Conservation (phyloP, 2,329 filamentous ascomycete genomes). For the Penicillium thymicola region DNA sequence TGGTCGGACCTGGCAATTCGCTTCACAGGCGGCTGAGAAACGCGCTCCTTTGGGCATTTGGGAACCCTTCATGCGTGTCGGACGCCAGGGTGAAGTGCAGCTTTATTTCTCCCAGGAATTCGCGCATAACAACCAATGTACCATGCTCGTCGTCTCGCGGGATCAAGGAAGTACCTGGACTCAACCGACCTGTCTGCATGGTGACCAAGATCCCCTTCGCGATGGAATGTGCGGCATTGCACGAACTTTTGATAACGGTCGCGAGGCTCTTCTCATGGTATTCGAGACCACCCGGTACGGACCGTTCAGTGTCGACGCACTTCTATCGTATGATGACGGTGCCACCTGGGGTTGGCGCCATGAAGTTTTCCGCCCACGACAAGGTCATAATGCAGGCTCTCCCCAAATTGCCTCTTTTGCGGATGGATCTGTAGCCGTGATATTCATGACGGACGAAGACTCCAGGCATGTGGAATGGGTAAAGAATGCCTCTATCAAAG, state of each 20-base stretch:
- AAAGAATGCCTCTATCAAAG: constrained; percentile 42
- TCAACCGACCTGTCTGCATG: constrained; percentile 42
- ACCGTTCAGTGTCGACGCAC: constrained; percentile 46
- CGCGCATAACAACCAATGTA: constrained; percentile 48
- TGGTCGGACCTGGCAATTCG: constrained; percentile 44
- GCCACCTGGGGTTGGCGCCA: constrained; percentile 42
- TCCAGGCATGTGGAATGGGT: constrained; percentile 38
- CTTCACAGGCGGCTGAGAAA: constrained; percentile 47
- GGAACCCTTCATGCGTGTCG: constrained; percentile 51
- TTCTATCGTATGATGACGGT: constrained; percentile 47
- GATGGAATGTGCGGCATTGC: constrained; percentile 47
- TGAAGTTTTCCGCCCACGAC: constrained; percentile 40
- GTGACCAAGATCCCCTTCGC: constrained; percentile 35
- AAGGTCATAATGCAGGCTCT: constrained; percentile 44
- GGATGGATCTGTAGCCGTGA: constrained; percentile 41
- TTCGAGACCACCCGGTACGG: constrained; percentile 47
- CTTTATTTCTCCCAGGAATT: constrained; percentile 49
- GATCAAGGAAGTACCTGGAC: constrained; percentile 47
- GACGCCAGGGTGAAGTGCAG: constrained; percentile 40
- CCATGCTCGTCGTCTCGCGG: constrained; percentile 46
- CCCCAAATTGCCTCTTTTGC: constrained; percentile 46
- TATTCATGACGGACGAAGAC: constrained; percentile 51
- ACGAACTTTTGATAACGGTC: constrained; percentile 30
- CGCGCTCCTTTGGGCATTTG: constrained; percentile 41
- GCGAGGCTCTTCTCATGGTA: constrained; percentile 44